phyloP scores from a whole-genome alignment of 805 yeast genomes.

The Schwanniomyces sp. region DNA sequence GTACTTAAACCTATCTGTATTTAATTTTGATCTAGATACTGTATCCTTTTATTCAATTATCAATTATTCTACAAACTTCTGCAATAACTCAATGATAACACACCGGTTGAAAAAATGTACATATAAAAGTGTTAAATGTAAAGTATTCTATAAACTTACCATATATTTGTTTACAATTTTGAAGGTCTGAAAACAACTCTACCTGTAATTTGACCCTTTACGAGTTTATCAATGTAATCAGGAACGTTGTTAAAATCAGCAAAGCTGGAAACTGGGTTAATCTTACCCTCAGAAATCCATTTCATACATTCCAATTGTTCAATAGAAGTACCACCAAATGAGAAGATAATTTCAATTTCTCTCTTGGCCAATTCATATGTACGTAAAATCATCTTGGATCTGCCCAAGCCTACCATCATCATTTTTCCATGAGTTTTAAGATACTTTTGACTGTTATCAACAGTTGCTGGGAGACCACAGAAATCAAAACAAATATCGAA shows the following conservation, averaged over 20 bases:
- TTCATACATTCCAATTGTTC: slow-evolving; percentile 45
- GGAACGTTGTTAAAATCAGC: slow-evolving; percentile 36
- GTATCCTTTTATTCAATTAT: too few relatives aligned
- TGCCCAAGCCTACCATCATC: slow-evolving; percentile 45
- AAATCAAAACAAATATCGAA: slow-evolving; percentile 43
- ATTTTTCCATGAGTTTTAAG: slow-evolving; percentile 37
- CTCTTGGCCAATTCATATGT: slow-evolving; percentile 39
- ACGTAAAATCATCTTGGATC: slow-evolving; percentile 24
- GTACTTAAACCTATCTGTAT: too few relatives aligned
- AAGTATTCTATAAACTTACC: neutral
- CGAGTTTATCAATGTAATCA: slow-evolving; percentile 31
- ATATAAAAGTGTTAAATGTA: too few relatives aligned
- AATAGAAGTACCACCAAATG: slow-evolving; percentile 45
- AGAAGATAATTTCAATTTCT: slow-evolving; percentile 39
- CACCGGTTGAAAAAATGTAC: too few relatives aligned
- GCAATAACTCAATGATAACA: too few relatives aligned
- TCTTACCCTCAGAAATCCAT: slow-evolving; percentile 39
- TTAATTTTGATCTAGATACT: too few relatives aligned
- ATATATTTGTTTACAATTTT: slow-evolving; percentile 1
- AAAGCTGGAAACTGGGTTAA: slow-evolving; percentile 34
- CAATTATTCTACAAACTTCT: too few relatives aligned
- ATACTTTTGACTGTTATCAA: slow-evolving; percentile 26
- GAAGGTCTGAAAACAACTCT: slow-evolving; percentile 40
- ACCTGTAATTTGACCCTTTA: slow-evolving; percentile 39
- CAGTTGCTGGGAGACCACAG: slow-evolving; percentile 33